Evolutionary conservation across 352 stramenopile genomes (phyloP), one percentile per base, ranked within the genome.

Genomic region (Pythium biforme): DNA sequence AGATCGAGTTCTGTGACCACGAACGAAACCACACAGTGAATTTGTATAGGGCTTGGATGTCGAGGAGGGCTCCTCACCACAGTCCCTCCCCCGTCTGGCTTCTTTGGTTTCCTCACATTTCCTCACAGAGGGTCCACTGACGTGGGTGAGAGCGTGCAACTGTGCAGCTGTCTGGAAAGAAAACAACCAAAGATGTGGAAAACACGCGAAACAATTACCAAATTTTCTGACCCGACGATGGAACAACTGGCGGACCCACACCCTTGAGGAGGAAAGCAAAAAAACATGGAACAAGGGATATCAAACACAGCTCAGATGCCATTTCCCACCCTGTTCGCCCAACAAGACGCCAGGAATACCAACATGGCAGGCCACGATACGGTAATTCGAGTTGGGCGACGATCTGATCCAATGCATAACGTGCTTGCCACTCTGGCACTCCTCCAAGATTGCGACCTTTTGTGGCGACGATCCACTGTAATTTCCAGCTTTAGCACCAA

Each of bases 41-140:
- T 33, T 26, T 51, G 45, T 23, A 26, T 51, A 6, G 22, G 12
- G 26, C 11, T 22, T 31, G n/a, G n/a, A n/a, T n/a, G 39, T n/a
- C 31, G 31, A 34, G 31, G 31, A 34, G 31, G 5, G 26, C 47
- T 54, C 47, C 23, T 55, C 49, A 51, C 3, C 29, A 31, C 3
- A 51, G 9, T 19, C 9, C 6, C 20, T 11, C 23, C 51, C 19
- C 52, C 52, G 25, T 59, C 52, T 59, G 52, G 52, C 52, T 59
- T 49, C 39, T 59, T 59, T 9, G 52, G 27, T 55, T 55, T 55
- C 26, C 49, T 29, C 49, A 55, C 49, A 26, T 55, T 59, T 59
- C 22, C n/a, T 22, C 34, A 40, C 17, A 12, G 25, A 26, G 6
- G 23, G 50, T 11, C 34, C 14, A 17, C 34, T 59, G 52, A 33